Base-by-base conservation (phyloP, 257 asterid genomes). In the Salvia hispanica region DNA sequence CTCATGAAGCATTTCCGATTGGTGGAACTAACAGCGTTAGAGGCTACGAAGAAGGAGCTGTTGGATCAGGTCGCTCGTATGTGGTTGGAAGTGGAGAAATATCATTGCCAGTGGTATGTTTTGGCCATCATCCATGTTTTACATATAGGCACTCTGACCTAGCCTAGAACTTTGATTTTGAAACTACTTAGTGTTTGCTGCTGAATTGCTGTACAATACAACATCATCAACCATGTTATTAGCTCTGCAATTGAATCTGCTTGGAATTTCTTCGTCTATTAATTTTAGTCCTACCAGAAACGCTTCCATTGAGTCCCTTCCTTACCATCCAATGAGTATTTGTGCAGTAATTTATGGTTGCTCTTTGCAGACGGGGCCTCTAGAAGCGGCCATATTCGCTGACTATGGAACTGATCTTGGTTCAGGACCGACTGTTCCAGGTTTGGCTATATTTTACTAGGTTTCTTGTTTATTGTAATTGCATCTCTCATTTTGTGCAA, bases 381-480 rank as follows among this genome's bases (percentile, higher is more conserved):
- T 90, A 42, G 88, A 83, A 79, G 99, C 97, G 42, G 97, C 86
- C 48, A 21, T 88, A 39, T 93, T 93, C 82, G 97, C 94, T 40
- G 99, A 93, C 76, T 93, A 91, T 72, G 99, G 99, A 69, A 88
- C 92, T 59, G 99, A 93, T 82, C 95, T 91, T 72, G 99, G 96
- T 66, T 90, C 99, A 18, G 99, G 96, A 18, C 28, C 85, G 62
- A 77, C 84, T 33, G 99, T 93, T 71, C 91, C 87, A 76, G 99
- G 97, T 93, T 63, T 63, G 55, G 0, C 48, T 54, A 8, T 51
- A 25, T 25, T 25, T 25, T 25, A 25, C 31, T 25, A 25, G 31
- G 31, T 25, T 25, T 25, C 31, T 25, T 25, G 31, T 25, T 25
- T 25, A 25, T 25, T 25, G 31, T 25, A 25, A 25, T 25, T 25